Conservation (phyloP, 1,139 yeast genomes). For the Pichia sp. region DNA sequence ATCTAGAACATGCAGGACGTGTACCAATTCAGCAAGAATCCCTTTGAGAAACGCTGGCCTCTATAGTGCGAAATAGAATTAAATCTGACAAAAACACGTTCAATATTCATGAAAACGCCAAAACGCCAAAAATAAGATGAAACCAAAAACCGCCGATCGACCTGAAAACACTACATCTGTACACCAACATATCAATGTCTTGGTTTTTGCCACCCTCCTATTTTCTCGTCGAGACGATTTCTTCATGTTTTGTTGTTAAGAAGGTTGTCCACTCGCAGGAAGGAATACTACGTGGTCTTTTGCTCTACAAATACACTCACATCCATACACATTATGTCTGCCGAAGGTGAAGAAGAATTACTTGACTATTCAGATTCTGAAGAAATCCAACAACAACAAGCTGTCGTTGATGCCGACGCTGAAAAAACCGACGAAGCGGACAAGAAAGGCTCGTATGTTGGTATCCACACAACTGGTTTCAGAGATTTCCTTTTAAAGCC, state of each 20-base stretch:
- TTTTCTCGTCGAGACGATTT: neutral
- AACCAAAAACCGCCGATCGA: neutral
- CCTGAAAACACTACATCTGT: neutral
- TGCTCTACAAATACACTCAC: too few relatives aligned
- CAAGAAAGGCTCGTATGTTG: conserved; percentile 96
- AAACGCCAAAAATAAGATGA: neutral
- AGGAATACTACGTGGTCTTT: too few relatives aligned
- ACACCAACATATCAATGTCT: neutral
- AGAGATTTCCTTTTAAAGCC: conserved; percentile 96
- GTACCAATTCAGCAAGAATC: too few relatives aligned
- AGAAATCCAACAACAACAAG: conserved; percentile 48
- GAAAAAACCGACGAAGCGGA: conserved; percentile 56
- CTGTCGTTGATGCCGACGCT: conserved; percentile 49
- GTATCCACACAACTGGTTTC: conserved; percentile 97
- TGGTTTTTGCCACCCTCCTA: neutral
- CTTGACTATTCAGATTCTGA: conserved; percentile 98
- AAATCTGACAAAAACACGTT: neutral
- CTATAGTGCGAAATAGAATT: too few relatives aligned
- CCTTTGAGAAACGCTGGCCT: too few relatives aligned
- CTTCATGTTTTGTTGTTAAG: neutral
- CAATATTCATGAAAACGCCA: neutral
- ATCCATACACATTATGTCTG: conserved; percentile 44
- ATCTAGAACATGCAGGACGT: too few relatives aligned
- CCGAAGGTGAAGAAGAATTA: conserved; percentile 98
- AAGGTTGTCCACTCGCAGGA: too few relatives aligned